A percentile compares a stretch with the other conserved stretches of the same genome.
These are phyloP conservation scores for Amauroascus verrucosus DNA, from an alignment of 2,329 filamentous ascomycete species.

Conservation along the genomic window DNA sequence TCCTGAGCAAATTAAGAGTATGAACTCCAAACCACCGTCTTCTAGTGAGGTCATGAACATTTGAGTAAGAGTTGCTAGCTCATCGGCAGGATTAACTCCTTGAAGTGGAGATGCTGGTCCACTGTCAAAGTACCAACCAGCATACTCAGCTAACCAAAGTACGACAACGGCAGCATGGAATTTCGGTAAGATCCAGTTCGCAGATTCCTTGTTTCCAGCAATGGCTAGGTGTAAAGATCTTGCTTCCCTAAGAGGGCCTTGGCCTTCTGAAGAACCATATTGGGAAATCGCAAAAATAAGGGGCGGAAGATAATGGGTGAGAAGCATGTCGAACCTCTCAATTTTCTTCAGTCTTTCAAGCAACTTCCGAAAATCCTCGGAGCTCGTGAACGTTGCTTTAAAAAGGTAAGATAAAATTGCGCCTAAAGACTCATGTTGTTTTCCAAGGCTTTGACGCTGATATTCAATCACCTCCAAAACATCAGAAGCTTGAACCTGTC, in stretches of 20 bases:
- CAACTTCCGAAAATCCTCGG: constrained; percentile 64
- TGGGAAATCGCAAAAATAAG: constrained; percentile 65
- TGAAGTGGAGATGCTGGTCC: constrained; percentile 49
- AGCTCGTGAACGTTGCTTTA: constrained; percentile 59
- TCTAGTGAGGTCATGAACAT: constrained; percentile 67
- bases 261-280: constrained; percentile 68
- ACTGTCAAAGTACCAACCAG: constrained; percentile 73
- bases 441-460: constrained; percentile 66
- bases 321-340: constrained; percentile 64
- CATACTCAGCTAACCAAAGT: constrained; percentile 91
- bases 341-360: constrained; percentile 56
- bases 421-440: constrained; percentile 81
- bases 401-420: constrained; percentile 71
- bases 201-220: constrained; percentile 54
- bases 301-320: constrained; percentile 73
- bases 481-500: constrained; percentile 53
- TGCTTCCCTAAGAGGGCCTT: constrained; percentile 56
- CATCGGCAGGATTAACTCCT: constrained; percentile 53
- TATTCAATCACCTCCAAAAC: constrained; percentile 69
- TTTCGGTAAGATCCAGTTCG: constrained; percentile 61
- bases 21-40: constrained; percentile 85
- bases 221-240: constrained; percentile 60
- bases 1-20: constrained; percentile 74
- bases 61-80: constrained; percentile 60
- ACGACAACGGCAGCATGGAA: constrained; percentile 68